These are phyloP conservation scores for Scheffersomyces parashehatae DNA, from an alignment of 1,139 yeast species.

Conservation along the genomic window DNA sequence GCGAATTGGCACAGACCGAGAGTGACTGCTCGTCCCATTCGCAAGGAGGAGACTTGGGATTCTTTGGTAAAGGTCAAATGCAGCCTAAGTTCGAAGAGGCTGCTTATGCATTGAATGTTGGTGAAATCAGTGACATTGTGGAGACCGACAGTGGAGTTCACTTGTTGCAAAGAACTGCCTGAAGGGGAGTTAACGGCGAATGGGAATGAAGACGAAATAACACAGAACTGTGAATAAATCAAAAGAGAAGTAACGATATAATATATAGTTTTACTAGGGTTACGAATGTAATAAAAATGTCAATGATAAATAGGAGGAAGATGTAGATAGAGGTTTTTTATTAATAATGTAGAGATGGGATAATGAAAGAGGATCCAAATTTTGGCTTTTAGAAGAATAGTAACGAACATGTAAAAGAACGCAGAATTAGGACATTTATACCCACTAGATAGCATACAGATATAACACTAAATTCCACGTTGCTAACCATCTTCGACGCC, in stretches of 20 bases:
- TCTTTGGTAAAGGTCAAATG: constrained; percentile 88
- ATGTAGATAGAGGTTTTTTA: neutral
- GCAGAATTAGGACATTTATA: too few species aligned
- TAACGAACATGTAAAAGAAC: too few species aligned
- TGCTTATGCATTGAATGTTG: constrained; percentile 76
- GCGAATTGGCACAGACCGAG: constrained; percentile 75
- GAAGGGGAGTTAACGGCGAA: constrained; percentile 4
- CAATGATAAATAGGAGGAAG: neutral
- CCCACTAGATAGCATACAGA: too few species aligned
- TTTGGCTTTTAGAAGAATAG: too few species aligned
- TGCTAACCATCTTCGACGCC: too few species aligned
- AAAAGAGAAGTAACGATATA: too few species aligned
- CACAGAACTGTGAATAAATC: too few species aligned
- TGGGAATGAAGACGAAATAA: too few species aligned
- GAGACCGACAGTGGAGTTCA: constrained; percentile 94
- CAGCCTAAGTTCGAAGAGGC: constrained; percentile 92
- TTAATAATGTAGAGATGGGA: too few species aligned
- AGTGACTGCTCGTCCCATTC: constrained; percentile 89
- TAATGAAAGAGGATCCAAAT: too few species aligned
- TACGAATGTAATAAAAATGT: neutral
- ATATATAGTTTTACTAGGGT: neutral
- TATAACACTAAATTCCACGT: too few species aligned
- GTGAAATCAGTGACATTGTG: constrained; percentile 79
- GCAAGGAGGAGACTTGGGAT: constrained; percentile 91
- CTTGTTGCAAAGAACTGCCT: constrained; percentile 80